These are phyloP conservation scores for Sordariomycetes sp. DNA, from an alignment of 2,329 filamentous ascomycete genomes.

Conservation along the genomic window DNA sequence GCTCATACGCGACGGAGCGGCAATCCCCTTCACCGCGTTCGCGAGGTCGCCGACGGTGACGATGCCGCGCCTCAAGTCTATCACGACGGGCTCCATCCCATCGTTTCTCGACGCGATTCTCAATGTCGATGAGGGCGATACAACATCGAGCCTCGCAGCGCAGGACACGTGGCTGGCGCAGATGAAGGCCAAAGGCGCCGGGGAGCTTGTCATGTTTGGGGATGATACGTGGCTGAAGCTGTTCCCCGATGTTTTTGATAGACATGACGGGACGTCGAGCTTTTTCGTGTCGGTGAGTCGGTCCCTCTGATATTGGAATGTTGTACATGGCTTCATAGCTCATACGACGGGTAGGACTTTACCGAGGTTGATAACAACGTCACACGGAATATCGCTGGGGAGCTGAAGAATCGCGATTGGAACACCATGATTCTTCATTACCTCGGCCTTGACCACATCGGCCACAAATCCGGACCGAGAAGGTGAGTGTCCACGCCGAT, in stretches of 20 bases:
- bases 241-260: conserved; percentile 78
- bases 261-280: conserved; percentile 85
- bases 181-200: conserved; percentile 58
- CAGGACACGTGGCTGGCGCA: conserved; percentile 97
- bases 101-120: conserved; percentile 95
- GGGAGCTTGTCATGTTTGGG: conserved; percentile 85
- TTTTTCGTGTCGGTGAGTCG: conserved; percentile 87
- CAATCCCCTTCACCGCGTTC: conserved; percentile 88
- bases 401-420: conserved; percentile 73
- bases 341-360: conserved; percentile 56
- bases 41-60: conserved; percentile 95
- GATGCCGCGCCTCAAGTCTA: conserved; percentile 94
- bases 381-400: conserved; percentile 70
- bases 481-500: conserved; percentile 35
- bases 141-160: conserved; percentile 68
- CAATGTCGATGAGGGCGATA: conserved; percentile 91
- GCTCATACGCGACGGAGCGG: conserved; percentile 69
- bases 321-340: neutral
- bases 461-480: conserved; percentile 83
- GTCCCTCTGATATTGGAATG: neutral
- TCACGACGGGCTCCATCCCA: conserved; percentile 95
- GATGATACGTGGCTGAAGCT: conserved; percentile 98
- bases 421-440: conserved; percentile 91
- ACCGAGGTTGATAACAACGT: conserved; percentile 97
- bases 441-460: conserved; percentile 90